Percentiles rank a stretch among this genome's conserved stretches.
phyloP scores from a whole-genome alignment of 495 filamentous ascomycete genomes.

The Aspergillus olivimuriae region DNA sequence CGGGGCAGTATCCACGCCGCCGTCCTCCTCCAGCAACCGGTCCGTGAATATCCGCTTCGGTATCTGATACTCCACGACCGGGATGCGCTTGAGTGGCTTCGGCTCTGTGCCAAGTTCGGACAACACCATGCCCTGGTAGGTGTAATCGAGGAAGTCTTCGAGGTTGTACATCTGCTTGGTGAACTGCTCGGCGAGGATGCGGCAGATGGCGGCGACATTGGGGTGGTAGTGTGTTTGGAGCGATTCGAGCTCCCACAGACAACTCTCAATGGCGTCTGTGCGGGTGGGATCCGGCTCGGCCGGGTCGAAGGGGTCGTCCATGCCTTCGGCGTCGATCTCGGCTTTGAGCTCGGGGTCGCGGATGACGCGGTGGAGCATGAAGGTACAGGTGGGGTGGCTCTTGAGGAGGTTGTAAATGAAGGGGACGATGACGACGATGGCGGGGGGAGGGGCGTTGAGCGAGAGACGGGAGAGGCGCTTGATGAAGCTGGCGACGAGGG shows the following conservation, averaged over 20 bases:
- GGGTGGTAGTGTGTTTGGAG: conserved; percentile 94
- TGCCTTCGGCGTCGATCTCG: conserved; percentile 55
- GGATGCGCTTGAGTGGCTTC: conserved; percentile 75
- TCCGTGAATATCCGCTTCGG: conserved; percentile 76
- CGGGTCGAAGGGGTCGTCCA: conserved; percentile 73
- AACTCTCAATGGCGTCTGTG: conserved; percentile 84
- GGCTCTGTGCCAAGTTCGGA: conserved; percentile 59
- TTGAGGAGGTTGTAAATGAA: conserved; percentile 95
- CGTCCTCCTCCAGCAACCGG: conserved; percentile 37
- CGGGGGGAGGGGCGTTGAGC: conserved; percentile 78
- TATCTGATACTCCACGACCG: conserved; percentile 89
- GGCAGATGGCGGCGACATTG: conserved; percentile 89
- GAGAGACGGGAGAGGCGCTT: conserved; percentile 79
- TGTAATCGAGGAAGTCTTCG: conserved; percentile 96
- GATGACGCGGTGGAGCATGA: conserved; percentile 84
- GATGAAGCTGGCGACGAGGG: conserved; percentile 90
- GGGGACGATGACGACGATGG: conserved; percentile 81
- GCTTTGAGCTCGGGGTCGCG: conserved; percentile 49
- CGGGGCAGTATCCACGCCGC: conserved; percentile 34
- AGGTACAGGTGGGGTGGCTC: conserved; percentile 80
- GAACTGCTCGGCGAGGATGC: conserved; percentile 94
- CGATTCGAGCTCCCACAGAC: conserved; percentile 88
- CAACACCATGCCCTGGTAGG: conserved; percentile 80
- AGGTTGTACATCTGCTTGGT: conserved; percentile 88
- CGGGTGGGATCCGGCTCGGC: conserved; percentile 74